Conservation (phyloP, 148 eudicot genomes). For the Rhododendron griersonianum region DNA sequence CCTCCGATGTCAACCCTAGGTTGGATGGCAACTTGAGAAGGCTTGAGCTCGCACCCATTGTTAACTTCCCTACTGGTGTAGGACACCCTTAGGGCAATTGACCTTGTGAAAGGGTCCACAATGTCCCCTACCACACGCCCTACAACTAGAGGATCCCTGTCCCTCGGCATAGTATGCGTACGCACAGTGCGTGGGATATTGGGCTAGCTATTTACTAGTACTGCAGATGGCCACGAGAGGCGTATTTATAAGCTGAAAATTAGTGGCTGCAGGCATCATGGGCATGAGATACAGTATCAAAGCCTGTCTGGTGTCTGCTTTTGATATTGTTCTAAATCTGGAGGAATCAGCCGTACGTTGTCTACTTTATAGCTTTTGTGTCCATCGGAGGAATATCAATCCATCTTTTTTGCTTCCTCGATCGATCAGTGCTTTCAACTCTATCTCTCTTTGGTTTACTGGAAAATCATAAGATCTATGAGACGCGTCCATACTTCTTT, state of each 20-base stretch:
- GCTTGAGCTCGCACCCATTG: constrained; percentile 70
- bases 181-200: no score
- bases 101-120: constrained; percentile 60
- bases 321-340: no score
- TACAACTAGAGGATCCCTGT: constrained; percentile 66
- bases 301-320: no score
- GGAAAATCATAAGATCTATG: not conserved
- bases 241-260: not conserved
- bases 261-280: not conserved
- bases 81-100: constrained; percentile 36
- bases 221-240: not conserved
- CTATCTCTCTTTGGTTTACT: not conserved
- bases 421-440: not conserved
- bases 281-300: no score
- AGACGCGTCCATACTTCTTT: not conserved
- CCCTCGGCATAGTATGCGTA: constrained; percentile 8
- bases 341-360: not conserved
- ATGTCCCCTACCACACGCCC: constrained; percentile 83
- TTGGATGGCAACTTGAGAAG: constrained; percentile 71
- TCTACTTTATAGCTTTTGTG: not conserved
- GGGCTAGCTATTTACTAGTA: not conserved
- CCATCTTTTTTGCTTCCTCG: not conserved
- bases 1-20: constrained; percentile 80
- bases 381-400: not conserved
- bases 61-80: constrained; percentile 28